Evolutionary conservation across 176 grass and related monocot species (phyloP), one percentile per base, ranked within the genome.

Genomic region (Areca catechu): DNA sequence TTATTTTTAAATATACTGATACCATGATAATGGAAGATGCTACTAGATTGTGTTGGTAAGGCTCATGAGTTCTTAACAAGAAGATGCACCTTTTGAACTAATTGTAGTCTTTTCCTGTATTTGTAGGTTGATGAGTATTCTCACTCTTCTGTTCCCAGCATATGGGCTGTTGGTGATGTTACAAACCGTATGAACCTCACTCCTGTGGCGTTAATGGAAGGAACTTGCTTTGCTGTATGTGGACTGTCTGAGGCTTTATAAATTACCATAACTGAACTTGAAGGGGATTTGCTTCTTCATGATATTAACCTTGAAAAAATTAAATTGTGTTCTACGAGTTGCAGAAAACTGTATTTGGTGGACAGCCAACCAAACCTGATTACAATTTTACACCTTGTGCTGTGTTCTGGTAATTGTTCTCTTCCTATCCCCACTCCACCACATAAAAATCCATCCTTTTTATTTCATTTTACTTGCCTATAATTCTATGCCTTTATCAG

Each of bases 91-190:
- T 34, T 34, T 34, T 34, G 30, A 34, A 16, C 56, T 28, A 58
- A 28, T 25, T 28, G 22, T 24, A 4, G 15, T 22, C 19, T 5
- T 56, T 19, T 15, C 68, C 58, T 27, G 17, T 3, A 19, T 71
- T 69, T 62, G 74, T 85, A 97, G 92, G 92, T 97, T 74, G 92
- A 97, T 20, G 86, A 91, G 61, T 97, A 91, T 62, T 96, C 86
- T 76, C 20, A 74, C 19, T 82, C 86, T 51, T 77, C 60, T 48
- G 75, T 87, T 66, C 80, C 92, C 24, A 97, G 1, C 37, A 72
- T 97, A 82, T 97, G 92, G 92, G 92, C 92, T 72, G 86, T 97
- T 53, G 86, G 92, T 70, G 92, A 97, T 82, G 92, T 91, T 19
- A 97, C 92, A 28, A 97, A 97, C 25, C 80, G 86, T 50, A 82